Base-by-base conservation (phyloP, 495 filamentous ascomycete species). In the Copromyces sp. region DNA sequence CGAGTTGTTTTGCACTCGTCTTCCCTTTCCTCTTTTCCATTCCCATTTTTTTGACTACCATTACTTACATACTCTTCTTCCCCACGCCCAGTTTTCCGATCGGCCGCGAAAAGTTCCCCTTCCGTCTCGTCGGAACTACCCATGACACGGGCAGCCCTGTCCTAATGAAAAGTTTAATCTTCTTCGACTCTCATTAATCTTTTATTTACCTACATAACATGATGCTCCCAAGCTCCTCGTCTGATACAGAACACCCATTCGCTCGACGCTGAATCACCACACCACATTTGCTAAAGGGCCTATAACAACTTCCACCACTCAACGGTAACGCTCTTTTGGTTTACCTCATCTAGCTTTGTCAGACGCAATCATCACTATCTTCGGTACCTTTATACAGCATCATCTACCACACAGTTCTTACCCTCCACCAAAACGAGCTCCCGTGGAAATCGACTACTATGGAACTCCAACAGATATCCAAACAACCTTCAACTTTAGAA, bases 181-280 rank as follows among this genome's bases (percentile, higher is more conserved):
- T 83, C 84, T 80, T 80, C 76, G 76, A 85, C 83, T 82, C 75
- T 86, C 83, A 76, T 85, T 85, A 82, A 84, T 74, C 47, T 72
- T 69, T 41, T n/a, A n/a, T n/a, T n/a, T n/a, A n/a, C n/a, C n/a
- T n/a, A 1, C 4, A 24, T 11, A 24, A 53, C 35, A 37, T 37
- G 11, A 12, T 11, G 9, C 45, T 53, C 45, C 4, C 3, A 6
- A 24, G 35, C 45, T 12, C 9, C 11, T 4, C 4, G 6, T 16
- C 12, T 32, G 11, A 61, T 61, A 7, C 12, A 61, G 24, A 61
- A 61, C 5, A 32, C 32, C 24, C 24, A 32, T 61, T 8, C 14
- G 53, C 53, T 61, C 24, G 6, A 32, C 53, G 2, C 53, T 61
- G 24, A 61, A 32, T 61, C 53, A 61, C 14, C 12, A 61, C 12